Evolutionary conservation across 2,329 filamentous ascomycete species (phyloP), one percentile per base, ranked within the genome.

Genomic region (Sclerotinia subarctica): DNA sequence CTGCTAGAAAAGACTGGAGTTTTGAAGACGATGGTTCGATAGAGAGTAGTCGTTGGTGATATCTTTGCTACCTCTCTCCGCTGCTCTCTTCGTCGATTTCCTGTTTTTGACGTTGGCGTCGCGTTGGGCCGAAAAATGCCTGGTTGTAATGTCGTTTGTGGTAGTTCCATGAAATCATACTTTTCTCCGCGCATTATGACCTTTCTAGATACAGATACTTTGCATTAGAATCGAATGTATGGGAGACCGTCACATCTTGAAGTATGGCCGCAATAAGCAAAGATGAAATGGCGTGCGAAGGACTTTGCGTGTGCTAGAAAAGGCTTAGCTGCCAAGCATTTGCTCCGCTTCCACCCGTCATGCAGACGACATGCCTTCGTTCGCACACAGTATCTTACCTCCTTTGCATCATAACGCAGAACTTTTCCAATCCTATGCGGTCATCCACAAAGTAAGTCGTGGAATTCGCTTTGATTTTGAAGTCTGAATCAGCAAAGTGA

Each of bases 1-100:
- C 11, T 3, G 8, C 19, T 19, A 29, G 2, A 7, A 38, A 10
- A 1, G 21, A 5, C 11, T 13, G 1, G 13, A 1, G 2, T 32
- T 10, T 13, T 19, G 2, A 11, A 46, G 15, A 3, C 19, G 57
- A 5, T n/a, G 4, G 3, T 5, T 21, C 1, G n/a, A n/a, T 6
- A 8, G 5, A n/a, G 0, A 17, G 17, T 1, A n/a, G 5, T 47
- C 11, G 19, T 11, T 10, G 2, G 32, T 32, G 1, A 0, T 3
- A 0, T 7, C 5, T 21, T 6, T 4, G 10, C 1, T 4, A 11
- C 13, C 0, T 13, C 5, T 8, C 29, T 46, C 0, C 26, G 10
- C 15, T 1, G 15, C 19, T 3, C n/a, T 24, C 21, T 10, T 42
- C 3, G 1, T 17, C n/a, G 29, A 2, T 47, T n/a, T 13, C n/a